These are phyloP conservation scores for Dryadomyces sulphureus DNA, from an alignment of 2,329 filamentous ascomycete species.

Conservation along the genomic window DNA sequence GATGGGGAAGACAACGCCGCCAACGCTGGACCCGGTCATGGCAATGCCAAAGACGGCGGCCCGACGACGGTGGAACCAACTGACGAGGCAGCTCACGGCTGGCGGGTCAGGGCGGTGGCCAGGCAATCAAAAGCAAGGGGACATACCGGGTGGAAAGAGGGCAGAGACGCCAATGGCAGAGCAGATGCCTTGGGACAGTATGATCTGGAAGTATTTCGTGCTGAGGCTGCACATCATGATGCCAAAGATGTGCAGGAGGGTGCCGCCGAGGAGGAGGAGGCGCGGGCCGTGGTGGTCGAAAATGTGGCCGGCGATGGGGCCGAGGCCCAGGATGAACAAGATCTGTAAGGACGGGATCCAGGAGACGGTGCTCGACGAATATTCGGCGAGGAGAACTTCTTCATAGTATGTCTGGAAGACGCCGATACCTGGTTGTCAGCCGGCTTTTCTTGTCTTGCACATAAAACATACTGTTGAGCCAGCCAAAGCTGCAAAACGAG, in stretches of 20 bases:
- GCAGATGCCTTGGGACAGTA: constrained; percentile 13
- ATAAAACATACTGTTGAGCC: constrained; percentile 20
- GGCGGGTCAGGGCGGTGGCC: neutral
- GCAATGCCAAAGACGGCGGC: constrained; percentile 14
- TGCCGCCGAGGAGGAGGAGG: constrained; percentile 30
- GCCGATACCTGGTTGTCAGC: constrained; percentile 21
- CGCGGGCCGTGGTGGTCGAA: constrained; percentile 46
- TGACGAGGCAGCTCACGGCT: constrained; percentile 8
- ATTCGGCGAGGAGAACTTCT: constrained; percentile 26
- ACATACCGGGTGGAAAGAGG: constrained; percentile 11
- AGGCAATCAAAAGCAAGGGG: neutral
- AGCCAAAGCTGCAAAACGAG: constrained; percentile 25
- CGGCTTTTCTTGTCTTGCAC: neutral
- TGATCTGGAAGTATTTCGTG: constrained; percentile 16
- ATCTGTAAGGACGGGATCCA: constrained; percentile 40
- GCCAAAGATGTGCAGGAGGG: constrained; percentile 36
- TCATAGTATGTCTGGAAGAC: constrained; percentile 46
- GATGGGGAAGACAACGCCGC: constrained; percentile 17
- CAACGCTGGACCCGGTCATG: constrained; percentile 13
- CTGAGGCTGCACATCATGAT: constrained; percentile 42
- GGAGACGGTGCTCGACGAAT: constrained; percentile 38
- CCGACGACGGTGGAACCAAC: constrained; percentile 12
- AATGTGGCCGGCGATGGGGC: constrained; percentile 43
- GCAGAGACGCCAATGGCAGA: constrained; percentile 9
- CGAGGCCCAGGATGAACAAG: constrained; percentile 30